These are phyloP conservation scores for Phytophthora chlamydospora DNA, from an alignment of 352 stramenopile species.

Conservation along the genomic window DNA sequence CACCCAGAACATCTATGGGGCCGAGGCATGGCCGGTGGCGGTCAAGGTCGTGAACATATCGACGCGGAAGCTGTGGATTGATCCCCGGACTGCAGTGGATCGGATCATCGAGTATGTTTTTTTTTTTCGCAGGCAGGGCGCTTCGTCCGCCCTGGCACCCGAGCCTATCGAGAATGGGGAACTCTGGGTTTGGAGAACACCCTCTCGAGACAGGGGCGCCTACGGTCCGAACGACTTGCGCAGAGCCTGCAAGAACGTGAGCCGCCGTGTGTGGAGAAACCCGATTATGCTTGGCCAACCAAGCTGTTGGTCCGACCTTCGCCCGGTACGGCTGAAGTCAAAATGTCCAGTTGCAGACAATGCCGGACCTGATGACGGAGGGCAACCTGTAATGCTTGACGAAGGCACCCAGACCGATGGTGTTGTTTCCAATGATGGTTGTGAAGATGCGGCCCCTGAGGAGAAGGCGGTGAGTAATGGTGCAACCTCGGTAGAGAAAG, in stretches of 20 bases:
- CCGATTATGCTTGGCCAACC: not conserved
- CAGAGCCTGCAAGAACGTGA: not conserved
- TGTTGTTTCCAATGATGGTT: no score
- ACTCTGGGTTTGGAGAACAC: not conserved
- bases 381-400: no score
- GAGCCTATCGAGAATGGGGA: slow-evolving; percentile 1
- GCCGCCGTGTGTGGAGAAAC: not conserved
- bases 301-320: not conserved
- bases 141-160: not conserved
- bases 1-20: not conserved
- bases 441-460: no score
- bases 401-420: no score
- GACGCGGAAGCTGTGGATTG: not conserved
- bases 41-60: not conserved
- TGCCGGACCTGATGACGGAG: no score
- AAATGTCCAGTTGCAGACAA: no score
- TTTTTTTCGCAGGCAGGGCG: not conserved
- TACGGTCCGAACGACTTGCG: not conserved
- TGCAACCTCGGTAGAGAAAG: no score
- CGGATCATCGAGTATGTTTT: not conserved
- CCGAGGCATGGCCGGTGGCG: not conserved
- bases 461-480: no score
- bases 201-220: not conserved
- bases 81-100: not conserved
- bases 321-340: no score